phyloP scores from a whole-genome alignment of 345 rosid species.

The Mallotus nudiflorus region DNA sequence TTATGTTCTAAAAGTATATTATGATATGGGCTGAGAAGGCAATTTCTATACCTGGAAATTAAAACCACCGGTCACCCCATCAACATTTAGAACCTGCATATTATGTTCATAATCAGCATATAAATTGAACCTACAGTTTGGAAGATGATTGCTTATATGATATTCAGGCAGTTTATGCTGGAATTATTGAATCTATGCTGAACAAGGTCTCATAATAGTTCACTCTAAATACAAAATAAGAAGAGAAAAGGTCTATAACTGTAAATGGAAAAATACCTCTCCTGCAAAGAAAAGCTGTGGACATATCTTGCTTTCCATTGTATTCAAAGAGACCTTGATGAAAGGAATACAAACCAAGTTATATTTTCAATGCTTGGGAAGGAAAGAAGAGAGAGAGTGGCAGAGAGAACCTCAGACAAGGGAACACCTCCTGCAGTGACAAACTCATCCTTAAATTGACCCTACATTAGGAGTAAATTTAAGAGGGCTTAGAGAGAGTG shows the following conservation, averaged over 20 bases:
- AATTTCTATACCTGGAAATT: constrained; percentile 82
- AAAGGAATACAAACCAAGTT: constrained; percentile 23
- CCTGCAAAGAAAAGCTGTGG: constrained; percentile 56
- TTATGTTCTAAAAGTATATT: background rate
- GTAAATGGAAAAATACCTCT: constrained; percentile 43
- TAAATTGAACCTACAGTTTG: background rate
- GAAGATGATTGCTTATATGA: background rate
- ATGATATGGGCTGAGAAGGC: too few relatives aligned
- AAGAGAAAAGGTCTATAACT: background rate
- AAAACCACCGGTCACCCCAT: constrained; percentile 93
- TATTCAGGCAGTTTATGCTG: background rate
- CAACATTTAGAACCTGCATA: constrained; percentile 75
- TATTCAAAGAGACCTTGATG: constrained; percentile 50
- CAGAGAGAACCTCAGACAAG: constrained; percentile 61
- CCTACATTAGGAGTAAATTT: constrained; percentile 43
- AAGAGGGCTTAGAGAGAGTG: constrained; percentile 1
- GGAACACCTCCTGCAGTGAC: constrained; percentile 96
- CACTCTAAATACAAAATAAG: background rate
- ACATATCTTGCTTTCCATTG: constrained; percentile 62
- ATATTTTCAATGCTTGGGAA: constrained; percentile 11
- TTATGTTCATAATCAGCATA: constrained; percentile 7
- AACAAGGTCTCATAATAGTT: background rate
- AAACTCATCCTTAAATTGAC: constrained; percentile 92
- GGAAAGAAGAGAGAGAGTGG: constrained; percentile 1
- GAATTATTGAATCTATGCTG: background rate